Conservation (phyloP, 768 basidiomycete species). For the Amanita inopinata region DNA sequence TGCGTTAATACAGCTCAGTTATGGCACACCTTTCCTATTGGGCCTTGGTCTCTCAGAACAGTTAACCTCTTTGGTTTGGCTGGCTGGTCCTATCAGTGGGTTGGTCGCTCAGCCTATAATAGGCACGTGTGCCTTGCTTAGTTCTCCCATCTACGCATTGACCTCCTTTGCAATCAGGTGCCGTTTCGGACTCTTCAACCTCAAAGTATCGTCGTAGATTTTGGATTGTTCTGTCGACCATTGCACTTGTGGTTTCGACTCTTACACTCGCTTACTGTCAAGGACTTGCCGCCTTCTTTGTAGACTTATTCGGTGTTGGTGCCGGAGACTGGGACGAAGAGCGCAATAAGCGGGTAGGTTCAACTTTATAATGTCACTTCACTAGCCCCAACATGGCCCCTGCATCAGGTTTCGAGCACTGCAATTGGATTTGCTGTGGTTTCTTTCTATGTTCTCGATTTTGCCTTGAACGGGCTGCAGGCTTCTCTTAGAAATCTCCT, state of each 20-base stretch:
- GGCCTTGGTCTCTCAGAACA: constrained; percentile 66
- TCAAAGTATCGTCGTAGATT: constrained; percentile 87
- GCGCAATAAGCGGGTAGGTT: constrained; percentile 47
- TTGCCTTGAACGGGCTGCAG: constrained; percentile 94
- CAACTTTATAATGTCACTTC: neutral
- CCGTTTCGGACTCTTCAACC: constrained; percentile 88
- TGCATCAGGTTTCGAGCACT: constrained; percentile 46
- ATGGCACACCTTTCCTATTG: constrained; percentile 91
- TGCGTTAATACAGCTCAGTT: constrained; percentile 39
- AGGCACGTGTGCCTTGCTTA: constrained; percentile 40
- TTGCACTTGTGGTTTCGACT: constrained; percentile 70
- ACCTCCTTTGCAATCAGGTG: constrained; percentile 50
- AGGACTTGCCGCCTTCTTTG: constrained; percentile 59
- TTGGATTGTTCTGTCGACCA: constrained; percentile 88
- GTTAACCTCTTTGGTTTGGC: constrained; percentile 91
- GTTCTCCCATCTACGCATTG: constrained; percentile 18
- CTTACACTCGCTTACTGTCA: constrained; percentile 78
- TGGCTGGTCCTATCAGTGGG: constrained; percentile 91
- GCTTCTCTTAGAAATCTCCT: constrained; percentile 90
- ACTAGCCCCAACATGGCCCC: neutral
- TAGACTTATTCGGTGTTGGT: constrained; percentile 68
- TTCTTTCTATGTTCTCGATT: constrained; percentile 91
- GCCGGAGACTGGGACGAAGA: constrained; percentile 84
- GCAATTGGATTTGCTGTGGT: constrained; percentile 82
- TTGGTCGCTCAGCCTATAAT: constrained; percentile 96